phyloP scores from a whole-genome alignment of 1,284 basidiomycete species.

The Austroboletus novae-zelandiae region DNA sequence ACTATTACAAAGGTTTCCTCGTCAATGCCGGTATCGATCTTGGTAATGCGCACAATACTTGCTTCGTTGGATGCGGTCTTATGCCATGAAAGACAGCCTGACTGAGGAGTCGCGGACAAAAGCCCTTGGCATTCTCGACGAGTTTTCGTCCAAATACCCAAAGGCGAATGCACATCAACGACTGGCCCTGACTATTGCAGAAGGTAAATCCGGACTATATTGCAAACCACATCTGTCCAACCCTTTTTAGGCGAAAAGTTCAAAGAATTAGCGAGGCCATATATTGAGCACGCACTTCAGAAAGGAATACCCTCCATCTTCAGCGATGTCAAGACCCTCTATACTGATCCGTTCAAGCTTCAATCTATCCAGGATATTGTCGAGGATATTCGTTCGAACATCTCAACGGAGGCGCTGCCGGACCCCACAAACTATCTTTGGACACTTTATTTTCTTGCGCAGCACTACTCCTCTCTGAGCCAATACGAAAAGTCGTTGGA shows the following conservation, averaged over 20 bases:
- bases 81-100: slow-evolving; percentile 36
- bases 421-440: slow-evolving; percentile 91
- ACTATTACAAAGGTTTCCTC: slow-evolving; percentile 80
- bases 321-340: slow-evolving; percentile 88
- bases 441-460: slow-evolving; percentile 93
- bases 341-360: slow-evolving; percentile 64
- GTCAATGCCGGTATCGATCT: slow-evolving; percentile 63
- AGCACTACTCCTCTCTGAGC: slow-evolving; percentile 78
- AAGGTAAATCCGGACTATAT: slow-evolving; percentile 38
- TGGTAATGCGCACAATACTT: slow-evolving; percentile 41
- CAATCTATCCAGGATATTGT: slow-evolving; percentile 71
- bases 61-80: slow-evolving; percentile 3
- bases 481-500: slow-evolving; percentile 60
- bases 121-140: slow-evolving; percentile 57
- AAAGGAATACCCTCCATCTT: slow-evolving; percentile 96
- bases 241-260: slow-evolving; percentile 57
- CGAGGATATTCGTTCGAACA: slow-evolving; percentile 48
- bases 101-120: slow-evolving; percentile 49
- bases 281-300: slow-evolving; percentile 70
- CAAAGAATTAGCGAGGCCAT: slow-evolving; percentile 61
- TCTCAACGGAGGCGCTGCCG: slow-evolving; percentile 36
- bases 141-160: slow-evolving; percentile 63
- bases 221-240: slow-evolving; percentile 1
- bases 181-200: slow-evolving; percentile 65
- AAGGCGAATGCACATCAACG: slow-evolving; percentile 73